Evolutionary conservation across 257 asterid genomes (phyloP).

Genomic region (Solanum habrochaites): DNA sequence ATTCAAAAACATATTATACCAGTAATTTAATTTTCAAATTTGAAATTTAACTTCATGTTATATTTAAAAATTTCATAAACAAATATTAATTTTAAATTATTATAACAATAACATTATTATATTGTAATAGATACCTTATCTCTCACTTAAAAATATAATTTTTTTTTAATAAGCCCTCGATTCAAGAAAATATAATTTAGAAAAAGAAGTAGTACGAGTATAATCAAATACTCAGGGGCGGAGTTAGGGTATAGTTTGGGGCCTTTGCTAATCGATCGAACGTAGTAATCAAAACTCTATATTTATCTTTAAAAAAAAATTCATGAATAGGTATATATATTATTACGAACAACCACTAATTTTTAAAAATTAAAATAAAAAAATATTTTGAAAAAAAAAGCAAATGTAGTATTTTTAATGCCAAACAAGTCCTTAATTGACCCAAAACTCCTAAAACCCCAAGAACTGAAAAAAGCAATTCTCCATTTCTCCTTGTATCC

Average conservation of each 20-base stretch:
- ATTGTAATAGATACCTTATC: no score
- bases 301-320: no score
- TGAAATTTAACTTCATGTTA: no score
- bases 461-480: not conserved
- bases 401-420: not conserved
- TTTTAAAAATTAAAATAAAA: no score
- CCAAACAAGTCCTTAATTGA: not conserved
- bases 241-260: not conserved
- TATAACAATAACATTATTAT: not conserved
- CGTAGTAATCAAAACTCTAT: no score
- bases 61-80: no score
- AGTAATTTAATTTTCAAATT: no score
- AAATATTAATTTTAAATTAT: no score
- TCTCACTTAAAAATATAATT: not conserved
- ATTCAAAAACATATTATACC: no score
- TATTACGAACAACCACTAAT: not conserved
- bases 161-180: no score
- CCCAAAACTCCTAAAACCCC: not conserved
- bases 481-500: not conserved
- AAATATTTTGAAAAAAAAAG: no score
- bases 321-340: not conserved
- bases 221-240: not conserved
- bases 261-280: not conserved
- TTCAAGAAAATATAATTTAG: no score
- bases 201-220: not conserved